phyloP scores from a whole-genome alignment of 2,329 filamentous ascomycete genomes.

The Fusarium duplospermum region DNA sequence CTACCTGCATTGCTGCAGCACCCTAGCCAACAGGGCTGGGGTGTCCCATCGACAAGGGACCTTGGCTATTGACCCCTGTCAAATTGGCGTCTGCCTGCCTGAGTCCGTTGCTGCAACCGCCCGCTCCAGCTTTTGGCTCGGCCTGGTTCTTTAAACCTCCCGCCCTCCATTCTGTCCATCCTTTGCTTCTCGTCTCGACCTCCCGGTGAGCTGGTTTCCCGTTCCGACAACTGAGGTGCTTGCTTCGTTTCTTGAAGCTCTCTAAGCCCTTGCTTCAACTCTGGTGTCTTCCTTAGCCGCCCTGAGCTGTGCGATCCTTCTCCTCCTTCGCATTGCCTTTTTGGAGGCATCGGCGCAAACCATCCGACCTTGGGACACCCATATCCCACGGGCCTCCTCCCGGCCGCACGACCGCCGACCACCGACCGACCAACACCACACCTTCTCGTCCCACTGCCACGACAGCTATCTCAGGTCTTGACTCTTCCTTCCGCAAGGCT shows the following conservation, averaged over 20 bases:
- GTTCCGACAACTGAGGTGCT: slow-evolving; percentile 20
- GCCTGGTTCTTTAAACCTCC: slow-evolving; percentile 48
- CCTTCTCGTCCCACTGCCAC: slow-evolving; percentile 12
- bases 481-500: not conserved
- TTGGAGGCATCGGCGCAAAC: slow-evolving; percentile 25
- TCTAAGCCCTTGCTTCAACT: slow-evolving; percentile 19
- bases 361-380: slow-evolving; percentile 21
- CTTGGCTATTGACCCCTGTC: slow-evolving; percentile 41
- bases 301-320: slow-evolving; percentile 6
- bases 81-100: slow-evolving; percentile 40
- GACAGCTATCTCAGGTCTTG: slow-evolving; percentile 13
- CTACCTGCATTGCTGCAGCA: slow-evolving; percentile 30
- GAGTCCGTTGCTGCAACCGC: slow-evolving; percentile 42
- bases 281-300: slow-evolving; percentile 5
- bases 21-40: slow-evolving; percentile 37
- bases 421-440: slow-evolving; percentile 15
- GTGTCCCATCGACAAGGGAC: slow-evolving; percentile 30
- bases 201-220: slow-evolving; percentile 35
- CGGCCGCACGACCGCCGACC: slow-evolving; percentile 36
- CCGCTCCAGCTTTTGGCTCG: slow-evolving; percentile 40
- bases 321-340: slow-evolving; percentile 5
- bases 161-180: slow-evolving; percentile 45
- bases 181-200: slow-evolving; percentile 30
- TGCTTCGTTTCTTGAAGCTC: slow-evolving; percentile 23
- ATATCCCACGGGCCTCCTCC: slow-evolving; percentile 26